phyloP scores from a whole-genome alignment of 192 early-diverging fungal species.

The Allomyces arbusculus region DNA sequence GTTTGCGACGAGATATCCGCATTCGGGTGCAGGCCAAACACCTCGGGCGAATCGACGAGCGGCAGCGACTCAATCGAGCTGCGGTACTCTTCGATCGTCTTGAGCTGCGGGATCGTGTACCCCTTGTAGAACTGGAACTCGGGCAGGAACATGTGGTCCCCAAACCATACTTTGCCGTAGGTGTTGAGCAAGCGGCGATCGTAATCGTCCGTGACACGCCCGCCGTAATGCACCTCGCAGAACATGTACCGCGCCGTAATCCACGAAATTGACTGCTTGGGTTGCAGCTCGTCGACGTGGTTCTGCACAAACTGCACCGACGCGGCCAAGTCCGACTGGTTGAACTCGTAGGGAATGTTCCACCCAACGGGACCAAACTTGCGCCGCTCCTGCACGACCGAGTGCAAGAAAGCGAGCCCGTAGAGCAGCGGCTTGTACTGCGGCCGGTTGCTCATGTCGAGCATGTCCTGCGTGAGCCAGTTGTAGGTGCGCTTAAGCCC shows the following conservation, averaged over 20 bases:
- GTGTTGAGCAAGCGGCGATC: constrained; percentile 32
- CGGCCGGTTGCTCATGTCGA: constrained; percentile 37
- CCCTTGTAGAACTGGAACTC: constrained; percentile 43
- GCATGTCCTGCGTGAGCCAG: constrained; percentile 47
- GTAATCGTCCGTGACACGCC: constrained; percentile 40
- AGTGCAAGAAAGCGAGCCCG: constrained; percentile 41
- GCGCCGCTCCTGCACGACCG: constrained; percentile 38
- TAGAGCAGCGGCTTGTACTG: constrained; percentile 46
- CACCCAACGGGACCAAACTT: constrained; percentile 47
- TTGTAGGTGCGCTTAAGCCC: constrained; percentile 43
- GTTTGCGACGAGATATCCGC: constrained; percentile 41
- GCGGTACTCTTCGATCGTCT: constrained; percentile 39
- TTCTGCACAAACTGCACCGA: constrained; percentile 46
- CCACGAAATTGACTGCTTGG: constrained; percentile 38
- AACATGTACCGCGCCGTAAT: constrained; percentile 42
- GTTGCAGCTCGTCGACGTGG: constrained; percentile 43
- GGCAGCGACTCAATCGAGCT: constrained; percentile 34
- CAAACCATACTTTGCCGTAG: constrained; percentile 47
- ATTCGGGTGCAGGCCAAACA: constrained; percentile 44
- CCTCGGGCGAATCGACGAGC: constrained; percentile 37
- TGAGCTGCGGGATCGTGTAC: constrained; percentile 39
- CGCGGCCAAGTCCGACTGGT: constrained; percentile 41
- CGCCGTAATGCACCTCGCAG: constrained; percentile 47
- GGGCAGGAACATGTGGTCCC: constrained; percentile 45
- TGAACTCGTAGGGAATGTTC: constrained; percentile 54